Evolutionary conservation across 805 yeast species (phyloP).

Genomic region (Candida ponderosae): DNA sequence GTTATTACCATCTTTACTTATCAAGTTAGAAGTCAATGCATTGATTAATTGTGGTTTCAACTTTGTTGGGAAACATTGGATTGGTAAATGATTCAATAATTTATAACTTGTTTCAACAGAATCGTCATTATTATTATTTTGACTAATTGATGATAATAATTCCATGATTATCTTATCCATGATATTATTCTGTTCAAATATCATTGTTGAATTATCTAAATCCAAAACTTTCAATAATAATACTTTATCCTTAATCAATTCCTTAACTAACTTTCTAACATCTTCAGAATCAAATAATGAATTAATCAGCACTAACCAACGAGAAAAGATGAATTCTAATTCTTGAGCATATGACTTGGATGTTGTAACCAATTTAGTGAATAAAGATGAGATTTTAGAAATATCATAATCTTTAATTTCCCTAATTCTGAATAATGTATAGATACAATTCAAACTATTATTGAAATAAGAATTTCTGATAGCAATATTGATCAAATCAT

Average conservation of each 20-base stretch:
- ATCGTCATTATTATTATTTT: too few relatives aligned
- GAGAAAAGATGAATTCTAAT: conserved; percentile 25
- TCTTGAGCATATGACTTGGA: conserved; percentile 6
- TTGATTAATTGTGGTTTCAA: conserved; percentile 21
- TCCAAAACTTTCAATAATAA: conserved; percentile 20
- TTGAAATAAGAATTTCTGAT: conserved; percentile 1
- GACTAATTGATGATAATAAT: too few relatives aligned
- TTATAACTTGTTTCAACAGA: background rate
- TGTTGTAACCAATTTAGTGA: conserved; percentile 17
- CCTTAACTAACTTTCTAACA: conserved; percentile 21
- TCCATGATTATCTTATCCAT: conserved; percentile 20
- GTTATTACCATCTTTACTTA: conserved; percentile 3
- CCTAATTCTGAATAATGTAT: conserved; percentile 39
- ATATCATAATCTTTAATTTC: conserved; percentile 33
- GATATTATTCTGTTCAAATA: conserved; percentile 40
- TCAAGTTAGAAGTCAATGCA: conserved; percentile 9
- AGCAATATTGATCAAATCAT: conserved; percentile 1
- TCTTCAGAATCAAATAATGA: conserved; percentile 22
- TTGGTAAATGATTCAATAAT: conserved; percentile 31
- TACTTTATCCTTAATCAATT: conserved; percentile 18
- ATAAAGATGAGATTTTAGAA: conserved; percentile 9
- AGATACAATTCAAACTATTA: conserved; percentile 14
- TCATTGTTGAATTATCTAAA: conserved; percentile 30
- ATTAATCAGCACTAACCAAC: conserved; percentile 51
- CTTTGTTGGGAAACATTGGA: conserved; percentile 37